Base-by-base conservation (phyloP, 306 rosid genomes). In the Trifolium subterraneum region DNA sequence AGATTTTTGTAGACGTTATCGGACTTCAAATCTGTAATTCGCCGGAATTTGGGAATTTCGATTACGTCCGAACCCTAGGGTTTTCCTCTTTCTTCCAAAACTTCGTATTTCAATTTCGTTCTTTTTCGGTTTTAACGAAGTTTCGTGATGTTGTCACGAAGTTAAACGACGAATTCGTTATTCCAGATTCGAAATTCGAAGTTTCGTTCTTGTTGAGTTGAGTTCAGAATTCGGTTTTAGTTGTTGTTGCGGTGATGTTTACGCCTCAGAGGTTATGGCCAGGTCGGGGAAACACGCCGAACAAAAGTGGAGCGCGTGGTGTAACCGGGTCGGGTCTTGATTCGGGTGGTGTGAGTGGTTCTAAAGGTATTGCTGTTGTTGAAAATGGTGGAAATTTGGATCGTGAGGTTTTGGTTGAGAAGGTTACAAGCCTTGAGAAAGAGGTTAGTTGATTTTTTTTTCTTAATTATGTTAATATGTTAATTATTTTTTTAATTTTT, bases 41-140 rank as follows among this genome's bases (percentile, higher is more conserved):
- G 88, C 90, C 96, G 93, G 96, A 89, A 81, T 89, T 93, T 87
- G 86, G 90, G 90, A 85, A 80, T 78, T 19, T 64, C 68, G 80
- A 86, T 89, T 86, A 79, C 85, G 91, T 90, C 98, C 97, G 98
- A 83, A 19, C 19, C 41, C 51, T 79, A 69, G 87, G 93, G 72
- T 54, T 81, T 82, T 35, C 38, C 15, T 15, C 11, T 58, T 52
- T 20, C 27, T 4, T 7, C 61, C 33, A 29, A 29, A 29, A 29
- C 9, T 23, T 22, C 9, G 9, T 18, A 11, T 38, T 14, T 31
- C 70, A 9, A 55, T 33, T 45, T 72, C 23, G 35, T 41, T 5
- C 10, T 10, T 19, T 64, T 42, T 47, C 47, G 18, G 8, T 50
- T 78, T 22, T 10, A 13, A 13, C 59, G 75, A 60, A 25, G 52